Evolutionary conservation across 495 filamentous ascomycete species (phyloP), one percentile per base, ranked within the genome.

Genomic region (Aspergillus biplanus): DNA sequence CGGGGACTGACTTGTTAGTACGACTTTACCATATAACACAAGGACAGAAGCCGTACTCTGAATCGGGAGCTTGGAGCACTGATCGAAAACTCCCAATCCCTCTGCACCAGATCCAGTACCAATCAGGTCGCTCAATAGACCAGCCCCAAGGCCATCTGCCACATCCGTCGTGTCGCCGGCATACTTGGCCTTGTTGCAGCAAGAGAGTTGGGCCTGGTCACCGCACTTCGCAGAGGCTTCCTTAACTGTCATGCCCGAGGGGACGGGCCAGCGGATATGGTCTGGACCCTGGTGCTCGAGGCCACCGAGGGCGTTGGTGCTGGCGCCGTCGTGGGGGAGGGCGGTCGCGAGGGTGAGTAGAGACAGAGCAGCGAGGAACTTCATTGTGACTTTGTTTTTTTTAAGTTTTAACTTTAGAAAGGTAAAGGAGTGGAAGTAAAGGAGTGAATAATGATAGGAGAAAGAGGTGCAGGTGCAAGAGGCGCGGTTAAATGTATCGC

Each of bases 181-280:
- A 68, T 80, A 78, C 62, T 53, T 69, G 57, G 75, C 72, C 61
- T 82, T 75, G 68, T 82, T 81, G 49, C 78, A 80, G 75, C 82
- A 82, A 62, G 77, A 75, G 52, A 84, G 76, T 68, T 80, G 70
- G 64, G 82, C 78, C 71, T 82, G 71, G 66, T 75, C 66, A 68
- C 82, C 82, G 59, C 82, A 84, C 69, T 79, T 80, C 68, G 74
- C 71, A 59, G 77, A 73, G 21, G 75, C 82, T 71, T 83, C 70
- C 69, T 78, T 66, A 69, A 82, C 71, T 55, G 82, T 83, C 56
- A 81, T 68, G 67, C 69, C 58, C 63, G 76, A 71, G 46, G 75
- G 77, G 37, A 76, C 75, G 60, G 73, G 69, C 71, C 73, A 77
- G 66, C 60, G 62, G 65, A 69, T 35, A 16, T 33, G 18, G 7